Conservation (phyloP, 495 filamentous ascomycete species). For the Hypoxylon perforatum region DNA sequence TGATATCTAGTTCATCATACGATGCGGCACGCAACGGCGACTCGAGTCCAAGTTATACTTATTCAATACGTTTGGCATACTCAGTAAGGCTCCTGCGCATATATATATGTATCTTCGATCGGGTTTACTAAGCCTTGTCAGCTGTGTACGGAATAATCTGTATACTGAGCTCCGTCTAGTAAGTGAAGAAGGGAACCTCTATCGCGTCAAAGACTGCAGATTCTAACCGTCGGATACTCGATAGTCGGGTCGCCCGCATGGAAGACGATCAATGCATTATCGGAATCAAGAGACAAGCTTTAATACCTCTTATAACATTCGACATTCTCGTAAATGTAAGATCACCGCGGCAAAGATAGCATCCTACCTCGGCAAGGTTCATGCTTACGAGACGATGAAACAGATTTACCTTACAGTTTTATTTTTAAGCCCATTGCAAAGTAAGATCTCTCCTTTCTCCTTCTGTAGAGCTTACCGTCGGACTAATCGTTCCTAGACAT, state of each 20-base stretch:
- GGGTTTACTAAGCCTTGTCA: conserved; percentile 36
- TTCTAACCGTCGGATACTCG: conserved; percentile 5
- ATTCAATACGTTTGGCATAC: conserved; percentile 65
- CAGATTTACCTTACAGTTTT: conserved; percentile 64
- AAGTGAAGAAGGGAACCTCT: conserved; percentile 31
- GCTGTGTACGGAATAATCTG: conserved; percentile 60
- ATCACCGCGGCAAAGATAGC: background rate
- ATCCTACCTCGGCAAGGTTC: background rate
- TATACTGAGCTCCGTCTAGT: conserved; percentile 63
- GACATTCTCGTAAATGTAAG: conserved; percentile 62
- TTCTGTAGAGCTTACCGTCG: background rate
- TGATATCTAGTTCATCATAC: conserved; percentile 57
- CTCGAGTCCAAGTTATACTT: conserved; percentile 61
- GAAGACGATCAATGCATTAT: conserved; percentile 62
- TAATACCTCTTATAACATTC: conserved; percentile 63
- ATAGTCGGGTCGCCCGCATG: conserved; percentile 59
- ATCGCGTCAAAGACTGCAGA: background rate
- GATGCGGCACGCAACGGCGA: conserved; percentile 53
- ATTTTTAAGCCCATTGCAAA: conserved; percentile 59
- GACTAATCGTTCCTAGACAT: conserved; percentile 40
- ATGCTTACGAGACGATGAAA: conserved; percentile 11
- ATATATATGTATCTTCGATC: background rate
- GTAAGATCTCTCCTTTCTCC: conserved; percentile 40
- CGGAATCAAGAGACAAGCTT: conserved; percentile 60
- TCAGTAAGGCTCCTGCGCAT: conserved; percentile 47